Conservation (phyloP, 805 yeast species). For the Kurtzmaniella cleridarum region DNA sequence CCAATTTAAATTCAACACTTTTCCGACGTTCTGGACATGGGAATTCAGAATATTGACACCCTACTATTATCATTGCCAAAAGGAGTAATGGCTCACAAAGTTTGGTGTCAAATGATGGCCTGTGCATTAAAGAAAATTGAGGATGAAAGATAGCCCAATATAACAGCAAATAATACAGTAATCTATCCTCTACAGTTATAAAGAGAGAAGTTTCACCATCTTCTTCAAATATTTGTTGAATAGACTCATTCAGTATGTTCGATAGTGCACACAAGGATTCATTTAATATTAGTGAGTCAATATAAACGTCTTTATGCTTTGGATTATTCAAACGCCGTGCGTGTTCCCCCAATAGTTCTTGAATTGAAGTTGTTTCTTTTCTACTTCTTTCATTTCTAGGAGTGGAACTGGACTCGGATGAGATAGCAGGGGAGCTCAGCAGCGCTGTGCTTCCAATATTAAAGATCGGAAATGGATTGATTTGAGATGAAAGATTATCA, state of each 20-base stretch:
- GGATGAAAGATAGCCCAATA: slow-evolving; percentile 61
- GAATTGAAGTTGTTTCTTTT: slow-evolving; percentile 7
- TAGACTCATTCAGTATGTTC: slow-evolving; percentile 15
- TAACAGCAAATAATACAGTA: slow-evolving; percentile 30
- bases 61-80: slow-evolving; percentile 51
- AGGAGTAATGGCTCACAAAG: slow-evolving; percentile 45
- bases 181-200: slow-evolving; percentile 23
- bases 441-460: slow-evolving; percentile 13
- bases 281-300: slow-evolving; percentile 33
- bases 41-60: slow-evolving; percentile 38
- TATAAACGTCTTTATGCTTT: slow-evolving; percentile 29
- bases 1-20: slow-evolving; percentile 36
- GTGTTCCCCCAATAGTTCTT: slow-evolving; percentile 13
- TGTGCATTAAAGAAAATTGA: slow-evolving; percentile 54
- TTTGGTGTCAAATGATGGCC: slow-evolving; percentile 50
- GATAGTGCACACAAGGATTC: slow-evolving; percentile 27
- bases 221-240: slow-evolving; percentile 23
- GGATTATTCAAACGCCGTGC: slow-evolving; percentile 17
- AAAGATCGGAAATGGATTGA: neutral
- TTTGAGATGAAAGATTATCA: neutral
- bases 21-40: slow-evolving; percentile 10
- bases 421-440: slow-evolving; percentile 28
- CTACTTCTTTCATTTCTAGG: slow-evolving; percentile 9
- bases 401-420: slow-evolving; percentile 17
- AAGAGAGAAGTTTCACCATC: slow-evolving; percentile 14